A percentile compares a stretch with the other conserved stretches of the same genome.
Evolutionary conservation across 2,329 filamentous ascomycete genomes (phyloP).

Genomic region (Chaetomiaceae sp.): DNA sequence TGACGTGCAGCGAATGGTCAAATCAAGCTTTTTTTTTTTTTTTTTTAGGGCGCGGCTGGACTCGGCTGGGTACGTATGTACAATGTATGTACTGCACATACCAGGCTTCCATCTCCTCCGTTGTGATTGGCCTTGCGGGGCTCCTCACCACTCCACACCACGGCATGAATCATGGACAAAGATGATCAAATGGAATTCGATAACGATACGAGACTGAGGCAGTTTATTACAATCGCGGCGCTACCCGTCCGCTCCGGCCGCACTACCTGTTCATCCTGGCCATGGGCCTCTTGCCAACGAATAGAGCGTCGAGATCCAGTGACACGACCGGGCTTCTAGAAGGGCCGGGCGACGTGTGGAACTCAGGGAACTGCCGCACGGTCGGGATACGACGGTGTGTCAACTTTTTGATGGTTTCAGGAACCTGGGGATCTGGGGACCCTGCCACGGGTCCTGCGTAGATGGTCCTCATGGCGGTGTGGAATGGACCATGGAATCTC

Average conservation of each 20-base stretch:
- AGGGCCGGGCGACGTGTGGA: neutral
- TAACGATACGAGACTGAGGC: neutral
- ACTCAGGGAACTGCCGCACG: neutral
- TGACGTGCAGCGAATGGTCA: too few relatives aligned
- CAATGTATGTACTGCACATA: neutral
- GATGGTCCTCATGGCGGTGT: neutral
- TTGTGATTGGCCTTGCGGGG: neutral
- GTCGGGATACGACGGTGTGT: neutral
- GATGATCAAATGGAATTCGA: neutral
- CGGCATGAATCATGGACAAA: neutral
- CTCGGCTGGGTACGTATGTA: too few relatives aligned
- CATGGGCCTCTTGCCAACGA: neutral
- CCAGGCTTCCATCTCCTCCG: neutral
- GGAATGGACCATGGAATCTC: neutral
- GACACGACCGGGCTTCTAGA: constrained; percentile 2
- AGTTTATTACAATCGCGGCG: neutral
- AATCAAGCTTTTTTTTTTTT: constrained; percentile 16
- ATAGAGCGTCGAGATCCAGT: neutral
- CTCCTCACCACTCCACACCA: neutral
- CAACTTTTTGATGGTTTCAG: neutral
- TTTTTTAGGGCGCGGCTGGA: too few relatives aligned
- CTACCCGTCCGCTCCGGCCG: neutral
- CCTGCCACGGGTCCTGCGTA: neutral
- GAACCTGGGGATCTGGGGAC: constrained; percentile 2
- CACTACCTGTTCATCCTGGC: neutral